Base-by-base conservation (phyloP, 176 grass and related monocot genomes). In the Oryza longistaminata region DNA sequence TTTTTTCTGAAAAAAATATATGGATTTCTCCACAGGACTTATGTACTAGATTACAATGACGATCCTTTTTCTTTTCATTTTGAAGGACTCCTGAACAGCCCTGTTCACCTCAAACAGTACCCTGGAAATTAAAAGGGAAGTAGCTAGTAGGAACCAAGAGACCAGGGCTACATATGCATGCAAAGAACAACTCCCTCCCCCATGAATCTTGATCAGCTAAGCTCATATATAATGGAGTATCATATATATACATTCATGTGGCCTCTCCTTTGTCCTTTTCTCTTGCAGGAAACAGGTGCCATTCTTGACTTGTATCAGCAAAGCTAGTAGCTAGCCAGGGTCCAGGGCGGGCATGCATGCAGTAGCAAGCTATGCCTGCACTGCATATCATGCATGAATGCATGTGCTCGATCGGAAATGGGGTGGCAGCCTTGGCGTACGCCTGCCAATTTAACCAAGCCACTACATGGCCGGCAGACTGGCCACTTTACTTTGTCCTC, bases 361-460 rank as follows among this genome's bases (percentile, higher is more conserved):
- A 11, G 49, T 11, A 52, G 49, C 49, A 15, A 52, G 15, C 49
- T 52, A 52, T 16, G 49, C 14, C 49, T 55, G 50, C 49, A 52
- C 13, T 26, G 64, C 22, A 70, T 27, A 70, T 27, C 44, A 40
- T 40, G 39, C 6, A 40, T 40, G 39, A 40, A 40, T 40, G 61
- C 72, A 75, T 76, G 61, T 53, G 82, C 21, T 13, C 2, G 39
- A 40, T 40, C 39, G 45, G 10, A 14, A 35, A 69, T 68, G 43
- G 15, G 12, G 26, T 39, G 40, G 26, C 78, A 81, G 78, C 64
- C 22, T 81, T 69, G 16, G 22, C 64, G 22, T 33, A 26, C 33
- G 77, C 60, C 13, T 58, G 21, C 77, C 77, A 68, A 68, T 68
- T 80, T 58, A 46, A 50, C 61, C 82, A 44, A 42, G 27, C 46